Evolutionary conservation across 805 yeast species (phyloP).

Genomic region (Candida broadrunensis): DNA sequence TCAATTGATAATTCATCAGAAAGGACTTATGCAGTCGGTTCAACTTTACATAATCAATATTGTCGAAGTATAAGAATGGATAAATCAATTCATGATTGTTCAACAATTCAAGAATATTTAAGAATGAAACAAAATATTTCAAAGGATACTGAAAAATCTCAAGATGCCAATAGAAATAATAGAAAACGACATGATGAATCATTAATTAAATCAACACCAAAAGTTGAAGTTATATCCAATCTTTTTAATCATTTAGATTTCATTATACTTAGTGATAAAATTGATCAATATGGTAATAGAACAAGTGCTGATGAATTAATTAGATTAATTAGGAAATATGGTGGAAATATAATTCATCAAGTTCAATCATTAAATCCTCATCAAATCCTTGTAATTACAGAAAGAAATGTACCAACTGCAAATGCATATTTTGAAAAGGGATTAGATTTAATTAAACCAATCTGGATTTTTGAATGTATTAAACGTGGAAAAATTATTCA

Average conservation of each 20-base stretch:
- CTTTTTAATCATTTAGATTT: slow-evolving; percentile 49
- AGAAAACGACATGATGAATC: slow-evolving; percentile 7
- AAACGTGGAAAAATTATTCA: slow-evolving; percentile 37
- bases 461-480: slow-evolving; percentile 73
- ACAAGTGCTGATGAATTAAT: slow-evolving; percentile 33
- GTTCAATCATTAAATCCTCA: slow-evolving; percentile 7
- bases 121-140: slow-evolving; percentile 30
- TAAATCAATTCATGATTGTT: slow-evolving; percentile 54
- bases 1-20: slow-evolving; percentile 52
- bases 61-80: slow-evolving; percentile 68
- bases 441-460: slow-evolving; percentile 60
- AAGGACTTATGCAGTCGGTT: slow-evolving; percentile 55
- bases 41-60: slow-evolving; percentile 76
- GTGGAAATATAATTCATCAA: slow-evolving; percentile 42
- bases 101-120: slow-evolving; percentile 54
- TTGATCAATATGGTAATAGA: slow-evolving; percentile 21
- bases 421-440: slow-evolving; percentile 33
- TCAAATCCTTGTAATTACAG: slow-evolving; percentile 7
- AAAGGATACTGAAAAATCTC: slow-evolving; percentile 21
- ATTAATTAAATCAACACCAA: slow-evolving; percentile 5
- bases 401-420: slow-evolving; percentile 19
- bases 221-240: slow-evolving; percentile 7
- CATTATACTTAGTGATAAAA: slow-evolving; percentile 52
- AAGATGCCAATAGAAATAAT: slow-evolving; percentile 25
- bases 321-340: slow-evolving; percentile 39